A percentile compares a stretch with the other conserved stretches of the same genome.
These are phyloP conservation scores for Cladorrhinum sp. DNA, from an alignment of 2,329 filamentous ascomycete species.

Conservation along the genomic window DNA sequence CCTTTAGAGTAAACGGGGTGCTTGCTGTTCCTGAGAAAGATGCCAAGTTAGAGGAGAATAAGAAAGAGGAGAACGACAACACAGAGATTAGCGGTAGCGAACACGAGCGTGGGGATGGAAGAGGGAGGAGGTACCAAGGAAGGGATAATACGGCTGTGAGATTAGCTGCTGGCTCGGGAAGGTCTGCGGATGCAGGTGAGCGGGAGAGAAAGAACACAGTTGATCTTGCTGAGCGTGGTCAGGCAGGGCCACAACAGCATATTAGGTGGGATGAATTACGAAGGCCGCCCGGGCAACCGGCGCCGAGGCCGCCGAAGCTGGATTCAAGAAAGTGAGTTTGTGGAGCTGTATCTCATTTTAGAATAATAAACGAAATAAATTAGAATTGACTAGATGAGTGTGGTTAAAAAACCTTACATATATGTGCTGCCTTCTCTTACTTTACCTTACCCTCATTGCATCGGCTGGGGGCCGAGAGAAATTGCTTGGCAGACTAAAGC, in stretches of 20 bases:
- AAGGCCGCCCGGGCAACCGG: background rate
- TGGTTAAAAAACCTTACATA: no score
- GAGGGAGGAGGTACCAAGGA: background rate
- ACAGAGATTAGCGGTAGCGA: background rate
- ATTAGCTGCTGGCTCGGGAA: background rate
- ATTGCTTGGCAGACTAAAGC: background rate
- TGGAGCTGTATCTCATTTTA: no score
- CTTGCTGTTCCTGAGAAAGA: slow-evolving; percentile 34
- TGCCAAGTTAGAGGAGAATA: background rate
- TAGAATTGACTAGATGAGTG: no score
- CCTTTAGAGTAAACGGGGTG: slow-evolving; percentile 51
- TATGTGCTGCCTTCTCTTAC: no score
- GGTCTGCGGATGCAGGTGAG: background rate
- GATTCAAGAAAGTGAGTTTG: background rate
- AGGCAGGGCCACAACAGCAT: background rate
- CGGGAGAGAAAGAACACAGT: background rate
- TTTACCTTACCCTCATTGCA: no score
- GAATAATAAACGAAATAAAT: no score
- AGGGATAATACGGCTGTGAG: background rate
- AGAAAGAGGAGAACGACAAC: background rate
- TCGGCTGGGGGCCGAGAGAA: background rate
- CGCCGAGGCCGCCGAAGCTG: background rate
- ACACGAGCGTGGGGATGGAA: background rate
- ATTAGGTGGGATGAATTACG: background rate
- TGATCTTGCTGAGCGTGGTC: background rate